Evolutionary conservation across 805 yeast genomes (phyloP).

Genomic region (Cyberlindnera samutprakarnensis): DNA sequence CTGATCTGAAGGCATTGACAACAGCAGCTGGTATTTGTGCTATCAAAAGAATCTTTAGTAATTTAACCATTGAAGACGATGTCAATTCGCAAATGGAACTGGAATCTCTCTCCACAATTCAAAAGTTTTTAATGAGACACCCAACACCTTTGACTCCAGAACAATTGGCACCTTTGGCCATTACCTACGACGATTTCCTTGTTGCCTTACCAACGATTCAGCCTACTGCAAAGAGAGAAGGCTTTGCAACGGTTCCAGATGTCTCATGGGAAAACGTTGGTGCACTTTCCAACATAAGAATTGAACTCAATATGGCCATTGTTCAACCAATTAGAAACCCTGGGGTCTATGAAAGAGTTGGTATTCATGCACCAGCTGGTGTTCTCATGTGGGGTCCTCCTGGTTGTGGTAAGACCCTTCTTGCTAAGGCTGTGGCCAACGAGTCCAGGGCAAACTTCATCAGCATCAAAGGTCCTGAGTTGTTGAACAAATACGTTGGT

Average conservation of each 20-base stretch:
- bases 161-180: conserved; percentile 69
- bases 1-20: conserved; percentile 88
- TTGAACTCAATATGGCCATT: conserved; percentile 93
- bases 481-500: conserved; percentile 91
- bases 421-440: conserved; percentile 97
- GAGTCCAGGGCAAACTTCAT: conserved; percentile 95
- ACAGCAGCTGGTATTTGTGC: conserved; percentile 95
- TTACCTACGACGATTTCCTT: conserved; percentile 72
- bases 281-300: conserved; percentile 71
- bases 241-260: conserved; percentile 97
- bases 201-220: conserved; percentile 87
- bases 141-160: conserved; percentile 74
- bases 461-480: conserved; percentile 92
- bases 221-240: conserved; percentile 97
- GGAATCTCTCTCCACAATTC: conserved; percentile 52
- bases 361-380: conserved; percentile 95
- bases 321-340: conserved; percentile 95
- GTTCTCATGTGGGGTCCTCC: conserved; percentile 99
- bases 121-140: conserved; percentile 60
- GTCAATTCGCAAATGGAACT: conserved; percentile 25
- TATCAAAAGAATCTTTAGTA: conserved; percentile 80
- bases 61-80: conserved; percentile 23
- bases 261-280: conserved; percentile 96
- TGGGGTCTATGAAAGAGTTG: conserved; percentile 80
- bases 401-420: conserved; percentile 94